phyloP scores from a whole-genome alignment of 345 rosid genomes.

The Toxicodendron radicans region DNA sequence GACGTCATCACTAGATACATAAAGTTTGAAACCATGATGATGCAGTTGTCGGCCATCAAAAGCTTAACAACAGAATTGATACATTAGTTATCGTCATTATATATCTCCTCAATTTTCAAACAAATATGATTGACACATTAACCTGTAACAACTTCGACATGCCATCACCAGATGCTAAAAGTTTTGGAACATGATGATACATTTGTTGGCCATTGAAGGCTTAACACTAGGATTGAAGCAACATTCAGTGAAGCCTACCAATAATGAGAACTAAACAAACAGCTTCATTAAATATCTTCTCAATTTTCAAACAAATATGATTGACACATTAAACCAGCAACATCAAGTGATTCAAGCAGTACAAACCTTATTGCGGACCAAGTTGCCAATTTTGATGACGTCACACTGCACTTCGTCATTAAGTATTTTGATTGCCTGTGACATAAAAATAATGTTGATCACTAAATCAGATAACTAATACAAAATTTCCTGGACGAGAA shows the following conservation, averaged over 20 bases:
- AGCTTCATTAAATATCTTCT: neutral
- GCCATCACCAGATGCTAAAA: no score
- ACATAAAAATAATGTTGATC: slow-evolving; percentile 19
- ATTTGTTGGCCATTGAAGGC: neutral
- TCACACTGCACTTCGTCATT: slow-evolving; percentile 88
- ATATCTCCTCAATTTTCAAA: neutral
- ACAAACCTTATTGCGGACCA: slow-evolving; percentile 80
- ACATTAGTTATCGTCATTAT: neutral
- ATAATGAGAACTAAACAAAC: neutral
- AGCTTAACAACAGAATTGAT: neutral
- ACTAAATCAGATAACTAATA: slow-evolving; percentile 12
- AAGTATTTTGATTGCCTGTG: slow-evolving; percentile 78
- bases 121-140: neutral
- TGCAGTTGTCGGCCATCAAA: neutral
- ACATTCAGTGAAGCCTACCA: neutral
- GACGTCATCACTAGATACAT: neutral
- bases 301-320: neutral
- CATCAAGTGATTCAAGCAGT: neutral
- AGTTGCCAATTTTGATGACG: slow-evolving; percentile 76
- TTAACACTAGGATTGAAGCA: neutral
- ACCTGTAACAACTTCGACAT: neutral
- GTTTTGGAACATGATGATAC: neutral
- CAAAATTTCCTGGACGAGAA: slow-evolving; percentile 1
- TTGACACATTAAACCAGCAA: neutral
- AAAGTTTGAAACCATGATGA: neutral